These are phyloP conservation scores for Lablab purpureus DNA, from an alignment of 306 rosid species.

Conservation along the genomic window DNA sequence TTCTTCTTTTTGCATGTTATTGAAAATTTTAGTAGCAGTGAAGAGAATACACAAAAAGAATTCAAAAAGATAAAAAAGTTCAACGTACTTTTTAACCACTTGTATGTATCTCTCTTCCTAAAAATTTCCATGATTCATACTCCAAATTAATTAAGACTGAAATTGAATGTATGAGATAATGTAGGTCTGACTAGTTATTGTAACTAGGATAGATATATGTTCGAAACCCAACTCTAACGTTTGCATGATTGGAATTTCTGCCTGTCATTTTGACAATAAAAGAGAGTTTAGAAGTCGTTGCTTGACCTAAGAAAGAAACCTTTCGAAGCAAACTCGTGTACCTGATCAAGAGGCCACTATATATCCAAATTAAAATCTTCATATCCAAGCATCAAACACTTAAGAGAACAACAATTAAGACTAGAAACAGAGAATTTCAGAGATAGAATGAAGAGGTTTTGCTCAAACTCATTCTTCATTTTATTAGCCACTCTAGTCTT, in stretches of 20 bases:
- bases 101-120: too few species aligned
- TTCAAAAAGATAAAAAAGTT: too few species aligned
- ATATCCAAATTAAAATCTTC: conserved; percentile 5
- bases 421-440: background rate
- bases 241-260: background rate
- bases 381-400: conserved; percentile 7
- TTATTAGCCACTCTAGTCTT: background rate
- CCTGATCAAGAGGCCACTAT: background rate
- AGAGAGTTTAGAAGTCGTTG: background rate
- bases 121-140: too few species aligned
- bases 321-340: background rate
- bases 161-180: background rate
- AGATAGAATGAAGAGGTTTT: background rate
- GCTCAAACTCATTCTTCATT: background rate
- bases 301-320: background rate
- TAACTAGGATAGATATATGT: background rate
- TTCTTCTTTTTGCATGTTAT: background rate
- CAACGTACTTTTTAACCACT: too few species aligned
- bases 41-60: too few species aligned
- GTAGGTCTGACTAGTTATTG: background rate
- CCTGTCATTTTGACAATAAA: background rate
- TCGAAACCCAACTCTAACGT: background rate
- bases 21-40: too few species aligned
- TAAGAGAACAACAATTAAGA: background rate
- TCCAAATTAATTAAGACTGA: too few species aligned